Evolutionary conservation across 352 stramenopile species (phyloP).

Genomic region (Phytopythium oedochilum): DNA sequence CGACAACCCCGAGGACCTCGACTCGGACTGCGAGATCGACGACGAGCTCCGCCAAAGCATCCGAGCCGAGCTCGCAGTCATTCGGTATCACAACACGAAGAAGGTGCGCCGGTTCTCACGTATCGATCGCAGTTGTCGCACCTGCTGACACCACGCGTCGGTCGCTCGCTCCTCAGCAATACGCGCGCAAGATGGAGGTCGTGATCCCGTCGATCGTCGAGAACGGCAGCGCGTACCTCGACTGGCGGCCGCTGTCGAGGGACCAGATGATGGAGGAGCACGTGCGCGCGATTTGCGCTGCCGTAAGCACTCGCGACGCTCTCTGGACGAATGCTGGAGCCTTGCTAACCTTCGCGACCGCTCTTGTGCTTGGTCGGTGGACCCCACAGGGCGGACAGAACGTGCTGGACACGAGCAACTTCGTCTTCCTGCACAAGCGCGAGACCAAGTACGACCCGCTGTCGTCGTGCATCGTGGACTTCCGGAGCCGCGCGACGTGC

Average conservation of each 20-base stretch:
- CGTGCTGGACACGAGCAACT: slow-evolving; percentile 69
- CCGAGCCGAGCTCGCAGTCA: slow-evolving; percentile 62
- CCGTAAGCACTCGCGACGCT: slow-evolving; percentile 20
- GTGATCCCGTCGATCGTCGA: slow-evolving; percentile 66
- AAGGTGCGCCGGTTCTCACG: slow-evolving; percentile 31
- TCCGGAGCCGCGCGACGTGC: slow-evolving; percentile 86
- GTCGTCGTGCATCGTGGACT: slow-evolving; percentile 91
- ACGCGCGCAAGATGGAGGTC: slow-evolving; percentile 83
- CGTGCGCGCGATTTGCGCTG: slow-evolving; percentile 49
- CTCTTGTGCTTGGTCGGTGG: not conserved
- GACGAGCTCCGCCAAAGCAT: slow-evolving; percentile 75
- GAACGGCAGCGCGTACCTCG: slow-evolving; percentile 50
- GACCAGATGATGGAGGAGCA: slow-evolving; percentile 83
- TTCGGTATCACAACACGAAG: slow-evolving; percentile 68
- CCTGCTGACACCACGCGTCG: no score
- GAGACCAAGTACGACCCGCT: slow-evolving; percentile 90
- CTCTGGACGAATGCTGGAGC: not conserved
- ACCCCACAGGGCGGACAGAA: slow-evolving; percentile 64
- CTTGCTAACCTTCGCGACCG: not conserved
- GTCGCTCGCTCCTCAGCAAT: no score
- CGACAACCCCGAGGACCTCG: slow-evolving; percentile 80
- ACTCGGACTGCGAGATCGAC: slow-evolving; percentile 77
- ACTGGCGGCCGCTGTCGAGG: slow-evolving; percentile 65
- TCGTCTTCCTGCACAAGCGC: slow-evolving; percentile 81
- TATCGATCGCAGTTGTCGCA: no score